phyloP scores from a whole-genome alignment of 164 flowering plant genomes.

The Macadamia integrifolia region DNA sequence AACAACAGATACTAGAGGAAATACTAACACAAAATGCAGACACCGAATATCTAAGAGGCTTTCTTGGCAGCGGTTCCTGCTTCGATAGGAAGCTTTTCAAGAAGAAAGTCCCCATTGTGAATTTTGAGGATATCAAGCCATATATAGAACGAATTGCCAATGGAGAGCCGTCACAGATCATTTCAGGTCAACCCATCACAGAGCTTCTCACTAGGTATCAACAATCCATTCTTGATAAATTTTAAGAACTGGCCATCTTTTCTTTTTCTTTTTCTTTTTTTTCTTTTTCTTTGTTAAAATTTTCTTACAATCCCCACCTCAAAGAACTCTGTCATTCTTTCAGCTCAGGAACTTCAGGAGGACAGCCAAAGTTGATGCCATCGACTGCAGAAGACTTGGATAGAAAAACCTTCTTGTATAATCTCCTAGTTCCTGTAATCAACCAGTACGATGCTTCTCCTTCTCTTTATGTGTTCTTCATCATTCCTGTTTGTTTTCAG shows the following conservation, averaged over 20 bases:
- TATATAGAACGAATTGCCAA: slow-evolving; percentile 55
- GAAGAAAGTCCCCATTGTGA: slow-evolving; percentile 48
- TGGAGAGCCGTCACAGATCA: slow-evolving; percentile 50
- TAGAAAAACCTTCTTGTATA: slow-evolving; percentile 27
- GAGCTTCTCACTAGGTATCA: slow-evolving; percentile 50
- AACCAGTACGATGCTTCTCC: slow-evolving; percentile 22
- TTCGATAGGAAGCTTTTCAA: slow-evolving; percentile 32
- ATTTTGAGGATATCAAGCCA: slow-evolving; percentile 54
- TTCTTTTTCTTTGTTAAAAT: neutral
- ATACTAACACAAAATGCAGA: slow-evolving; percentile 39
- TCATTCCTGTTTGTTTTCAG: neutral
- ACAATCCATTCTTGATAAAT: no score
- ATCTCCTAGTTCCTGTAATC: slow-evolving; percentile 32
- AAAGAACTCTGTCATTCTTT: neutral
- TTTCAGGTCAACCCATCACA: slow-evolving; percentile 45
- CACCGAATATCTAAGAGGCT: slow-evolving; percentile 41
- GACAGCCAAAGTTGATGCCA: slow-evolving; percentile 41
- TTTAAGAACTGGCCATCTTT: neutral
- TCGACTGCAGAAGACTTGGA: slow-evolving; percentile 36
- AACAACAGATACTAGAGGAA: slow-evolving; percentile 36
- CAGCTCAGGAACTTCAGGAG: slow-evolving; percentile 50
- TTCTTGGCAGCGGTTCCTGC: slow-evolving; percentile 27
- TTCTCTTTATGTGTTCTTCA: neutral
- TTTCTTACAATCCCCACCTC: neutral
- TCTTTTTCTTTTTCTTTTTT: neutral